phyloP scores from a whole-genome alignment of 192 early-diverging fungal species.

The Gaertneriomyces semiglobifer region DNA sequence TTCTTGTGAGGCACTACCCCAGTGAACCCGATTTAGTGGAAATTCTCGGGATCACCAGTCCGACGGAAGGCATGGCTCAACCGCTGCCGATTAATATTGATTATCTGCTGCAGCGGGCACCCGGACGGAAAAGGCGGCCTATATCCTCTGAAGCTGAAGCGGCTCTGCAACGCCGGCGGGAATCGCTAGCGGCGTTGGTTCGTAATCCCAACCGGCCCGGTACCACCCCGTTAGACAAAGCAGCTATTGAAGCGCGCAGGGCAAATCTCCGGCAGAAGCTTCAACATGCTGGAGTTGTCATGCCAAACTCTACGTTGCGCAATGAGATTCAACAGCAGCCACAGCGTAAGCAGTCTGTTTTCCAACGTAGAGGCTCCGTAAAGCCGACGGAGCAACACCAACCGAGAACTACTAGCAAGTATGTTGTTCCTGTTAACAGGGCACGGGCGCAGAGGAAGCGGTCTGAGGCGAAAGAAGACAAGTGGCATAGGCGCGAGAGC shows the following conservation, averaged over 20 bases:
- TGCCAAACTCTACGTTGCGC: conserved; percentile 24
- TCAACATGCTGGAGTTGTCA: conserved; percentile 16
- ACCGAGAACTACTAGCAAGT: conserved; percentile 10
- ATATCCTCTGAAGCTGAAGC: no score
- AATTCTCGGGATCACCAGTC: neutral
- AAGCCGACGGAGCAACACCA: neutral
- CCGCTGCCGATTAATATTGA: no score
- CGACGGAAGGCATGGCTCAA: neutral
- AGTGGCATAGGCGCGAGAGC: neutral
- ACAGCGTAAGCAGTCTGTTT: neutral
- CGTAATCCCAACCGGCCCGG: no score
- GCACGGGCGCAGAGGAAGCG: conserved; percentile 5
- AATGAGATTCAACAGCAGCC: neutral
- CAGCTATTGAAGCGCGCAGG: conserved; percentile 12
- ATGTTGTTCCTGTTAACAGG: conserved; percentile 9
- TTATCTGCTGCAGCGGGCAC: no score
- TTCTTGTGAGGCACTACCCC: neutral
- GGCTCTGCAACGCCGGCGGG: no score
- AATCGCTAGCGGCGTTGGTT: no score
- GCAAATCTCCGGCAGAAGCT: conserved; percentile 14
- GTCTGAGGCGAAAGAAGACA: no score
- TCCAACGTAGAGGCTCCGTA: neutral
- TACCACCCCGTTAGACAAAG: neutral
- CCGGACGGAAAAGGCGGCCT: no score
- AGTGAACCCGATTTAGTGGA: conserved; percentile 9